Evolutionary conservation across 2,329 filamentous ascomycete genomes (phyloP).

Genomic region (Pseudogymnoascus sp.): DNA sequence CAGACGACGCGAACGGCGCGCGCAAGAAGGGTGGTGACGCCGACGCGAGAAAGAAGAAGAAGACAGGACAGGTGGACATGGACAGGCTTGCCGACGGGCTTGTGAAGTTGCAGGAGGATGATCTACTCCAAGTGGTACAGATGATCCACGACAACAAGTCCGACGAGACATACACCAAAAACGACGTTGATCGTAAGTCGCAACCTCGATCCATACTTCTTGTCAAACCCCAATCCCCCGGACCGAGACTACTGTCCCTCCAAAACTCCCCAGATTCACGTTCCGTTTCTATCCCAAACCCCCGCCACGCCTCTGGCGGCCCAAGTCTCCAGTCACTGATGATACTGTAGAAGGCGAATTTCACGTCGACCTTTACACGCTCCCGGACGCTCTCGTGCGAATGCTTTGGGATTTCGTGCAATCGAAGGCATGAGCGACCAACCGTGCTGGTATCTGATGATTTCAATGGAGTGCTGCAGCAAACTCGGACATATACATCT

Average conservation of each 20-base stretch:
- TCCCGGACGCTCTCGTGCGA: slow-evolving; percentile 80
- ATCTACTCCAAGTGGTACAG: slow-evolving; percentile 88
- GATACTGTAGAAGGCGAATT: slow-evolving; percentile 72
- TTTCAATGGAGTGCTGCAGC: slow-evolving; percentile 2
- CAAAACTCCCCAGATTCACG: slow-evolving; percentile 14
- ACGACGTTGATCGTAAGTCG: slow-evolving; percentile 85
- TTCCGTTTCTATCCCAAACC: background rate
- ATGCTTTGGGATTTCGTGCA: slow-evolving; percentile 86
- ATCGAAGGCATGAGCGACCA: slow-evolving; percentile 31
- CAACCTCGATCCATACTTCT: background rate
- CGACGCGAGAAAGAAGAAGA: slow-evolving; percentile 69
- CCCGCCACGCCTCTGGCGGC: background rate
- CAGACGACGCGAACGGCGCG: slow-evolving; percentile 61
- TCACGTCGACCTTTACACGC: slow-evolving; percentile 95
- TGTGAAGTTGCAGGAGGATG: slow-evolving; percentile 83
- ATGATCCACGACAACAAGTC: slow-evolving; percentile 97
- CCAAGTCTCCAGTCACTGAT: slow-evolving; percentile 6
- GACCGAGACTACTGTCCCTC: background rate
- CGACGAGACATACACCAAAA: slow-evolving; percentile 90
- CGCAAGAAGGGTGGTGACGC: slow-evolving; percentile 45
- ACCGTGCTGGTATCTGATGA: background rate
- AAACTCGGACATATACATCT: slow-evolving; percentile 1
- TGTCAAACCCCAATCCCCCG: background rate
- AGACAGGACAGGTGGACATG: slow-evolving; percentile 61
- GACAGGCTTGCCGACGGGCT: slow-evolving; percentile 93